Evolutionary conservation across 495 filamentous ascomycete species (phyloP), one percentile per base, ranked within the genome.

Genomic region (Penicillium atrosanguineum): DNA sequence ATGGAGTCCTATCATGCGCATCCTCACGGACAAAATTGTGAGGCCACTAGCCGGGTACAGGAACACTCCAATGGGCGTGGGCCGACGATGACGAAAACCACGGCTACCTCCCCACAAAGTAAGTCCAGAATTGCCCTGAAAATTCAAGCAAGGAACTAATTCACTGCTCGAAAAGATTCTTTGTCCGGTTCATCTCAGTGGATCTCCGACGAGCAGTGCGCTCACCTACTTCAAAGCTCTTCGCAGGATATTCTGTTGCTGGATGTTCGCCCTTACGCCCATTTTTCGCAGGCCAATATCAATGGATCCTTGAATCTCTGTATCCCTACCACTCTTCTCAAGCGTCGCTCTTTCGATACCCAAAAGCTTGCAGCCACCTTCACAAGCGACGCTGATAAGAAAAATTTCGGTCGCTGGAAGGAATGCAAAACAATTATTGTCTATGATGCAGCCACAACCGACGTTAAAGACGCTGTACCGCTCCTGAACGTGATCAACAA

Each of bases 261-360:
- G n/a, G 94, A 98, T 69, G 80, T 98, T 28, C 84, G 94, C 18
- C 90, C 94, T 7, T 91, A 86, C 53, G 87, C 90, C 9, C 89
- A 91, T 60, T 97, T 85, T 65, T 78, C 85, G 11, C 77, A 83
- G 38, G 86, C 87, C 43, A 83, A 87, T 23, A 88, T 98, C 19
- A 65, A 73, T 39, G 86, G 85, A 6, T 90, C 94, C 0, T 69
- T 98, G 42, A 97, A 95, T 69, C 78, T 98, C 12, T 97, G 95
- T 56, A 95, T 97, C 50, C 94, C 94, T 0, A 98, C 94, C 8
- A 98, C 93, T 0, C 71, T 98, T 36, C 72, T 97, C 39, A 98
- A 97, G 69, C 79, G 94, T 47, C 85, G 88, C 9, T 93, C 94
- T 0, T 98, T 93, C 69, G 91, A 93, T 56, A 80, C 95, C n/a